These are phyloP conservation scores for Leccinum rimulosum DNA, from an alignment of 768 basidiomycete species.

Conservation along the genomic window DNA sequence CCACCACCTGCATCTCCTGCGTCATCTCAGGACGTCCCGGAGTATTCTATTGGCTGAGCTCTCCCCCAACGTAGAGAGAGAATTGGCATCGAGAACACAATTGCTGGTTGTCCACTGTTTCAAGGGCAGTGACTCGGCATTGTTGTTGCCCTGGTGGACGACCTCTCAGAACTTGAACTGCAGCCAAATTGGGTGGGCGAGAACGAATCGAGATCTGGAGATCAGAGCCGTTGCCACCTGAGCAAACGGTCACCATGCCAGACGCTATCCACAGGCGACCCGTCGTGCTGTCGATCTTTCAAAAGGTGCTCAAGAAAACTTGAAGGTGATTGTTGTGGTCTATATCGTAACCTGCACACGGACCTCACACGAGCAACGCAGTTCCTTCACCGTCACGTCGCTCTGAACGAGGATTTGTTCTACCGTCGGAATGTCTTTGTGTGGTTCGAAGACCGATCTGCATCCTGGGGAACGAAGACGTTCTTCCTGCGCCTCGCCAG, in stretches of 20 bases:
- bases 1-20: slow-evolving; percentile 69
- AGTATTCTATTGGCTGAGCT: slow-evolving; percentile 78
- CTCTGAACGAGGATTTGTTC: slow-evolving; percentile 61
- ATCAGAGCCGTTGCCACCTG: slow-evolving; percentile 43
- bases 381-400: slow-evolving; percentile 86
- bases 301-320: slow-evolving; percentile 67
- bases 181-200: slow-evolving; percentile 71
- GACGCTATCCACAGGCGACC: slow-evolving; percentile 60
- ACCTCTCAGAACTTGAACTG: slow-evolving; percentile 54
- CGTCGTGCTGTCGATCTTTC: slow-evolving; percentile 75
- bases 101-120: slow-evolving; percentile 51
- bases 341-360: slow-evolving; percentile 76
- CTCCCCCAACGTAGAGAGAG: slow-evolving; percentile 71
- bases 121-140: slow-evolving; percentile 44
- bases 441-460: slow-evolving; percentile 69
- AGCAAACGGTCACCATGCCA: slow-evolving; percentile 41
- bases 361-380: slow-evolving; percentile 78
- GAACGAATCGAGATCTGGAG: slow-evolving; percentile 72
- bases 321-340: slow-evolving; percentile 66
- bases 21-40: slow-evolving; percentile 79
- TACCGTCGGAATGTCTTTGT: slow-evolving; percentile 81
- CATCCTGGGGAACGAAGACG: slow-evolving; percentile 75
- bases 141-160: slow-evolving; percentile 74
- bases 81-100: slow-evolving; percentile 60
- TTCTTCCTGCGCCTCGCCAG: slow-evolving; percentile 84